phyloP scores from a whole-genome alignment of 1,284 basidiomycete genomes.

The Neonothopanus nambi region DNA sequence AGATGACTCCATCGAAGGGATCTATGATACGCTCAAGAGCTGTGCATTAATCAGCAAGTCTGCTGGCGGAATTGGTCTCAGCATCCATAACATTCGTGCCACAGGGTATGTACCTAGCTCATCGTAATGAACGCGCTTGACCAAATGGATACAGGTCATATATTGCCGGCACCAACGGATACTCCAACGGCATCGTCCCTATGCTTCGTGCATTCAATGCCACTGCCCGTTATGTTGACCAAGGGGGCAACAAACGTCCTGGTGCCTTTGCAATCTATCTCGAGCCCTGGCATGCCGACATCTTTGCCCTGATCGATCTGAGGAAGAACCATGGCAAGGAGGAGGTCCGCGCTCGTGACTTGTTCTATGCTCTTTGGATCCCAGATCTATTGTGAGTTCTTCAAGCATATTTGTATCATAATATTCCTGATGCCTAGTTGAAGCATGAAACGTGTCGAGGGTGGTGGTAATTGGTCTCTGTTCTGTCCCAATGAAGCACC shows the following conservation, averaged over 20 bases:
- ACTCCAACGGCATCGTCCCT: slow-evolving; percentile 97
- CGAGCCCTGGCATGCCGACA: slow-evolving; percentile 97
- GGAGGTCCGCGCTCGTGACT: slow-evolving; percentile 93
- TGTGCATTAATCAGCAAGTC: slow-evolving; percentile 99
- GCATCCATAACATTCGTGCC: slow-evolving; percentile 95
- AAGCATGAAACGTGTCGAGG: slow-evolving; percentile 92
- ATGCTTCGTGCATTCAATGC: slow-evolving; percentile 99
- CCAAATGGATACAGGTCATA: slow-evolving; percentile 55
- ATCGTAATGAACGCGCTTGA: slow-evolving; percentile 13
- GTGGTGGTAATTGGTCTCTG: slow-evolving; percentile 89
- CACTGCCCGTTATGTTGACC: slow-evolving; percentile 98
- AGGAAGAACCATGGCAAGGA: slow-evolving; percentile 99
- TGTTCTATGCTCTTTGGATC: slow-evolving; percentile 99
- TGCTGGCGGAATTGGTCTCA: slow-evolving; percentile 95
- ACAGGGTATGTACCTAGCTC: slow-evolving; percentile 65
- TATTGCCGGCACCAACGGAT: slow-evolving; percentile 94
- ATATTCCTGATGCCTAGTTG: slow-evolving; percentile 7
- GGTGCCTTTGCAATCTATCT: slow-evolving; percentile 98
- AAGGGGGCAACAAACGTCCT: slow-evolving; percentile 98
- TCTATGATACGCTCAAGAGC: slow-evolving; percentile 97
- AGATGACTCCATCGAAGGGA: slow-evolving; percentile 98
- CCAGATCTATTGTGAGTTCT: slow-evolving; percentile 89
- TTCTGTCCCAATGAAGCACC: slow-evolving; percentile 99
- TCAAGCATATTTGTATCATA: not conserved
- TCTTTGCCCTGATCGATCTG: slow-evolving; percentile 97